Percentiles rank a stretch among this genome's conserved stretches.
phyloP scores from a whole-genome alignment of 768 basidiomycete genomes.

The Mrakia hoshinonis region DNA sequence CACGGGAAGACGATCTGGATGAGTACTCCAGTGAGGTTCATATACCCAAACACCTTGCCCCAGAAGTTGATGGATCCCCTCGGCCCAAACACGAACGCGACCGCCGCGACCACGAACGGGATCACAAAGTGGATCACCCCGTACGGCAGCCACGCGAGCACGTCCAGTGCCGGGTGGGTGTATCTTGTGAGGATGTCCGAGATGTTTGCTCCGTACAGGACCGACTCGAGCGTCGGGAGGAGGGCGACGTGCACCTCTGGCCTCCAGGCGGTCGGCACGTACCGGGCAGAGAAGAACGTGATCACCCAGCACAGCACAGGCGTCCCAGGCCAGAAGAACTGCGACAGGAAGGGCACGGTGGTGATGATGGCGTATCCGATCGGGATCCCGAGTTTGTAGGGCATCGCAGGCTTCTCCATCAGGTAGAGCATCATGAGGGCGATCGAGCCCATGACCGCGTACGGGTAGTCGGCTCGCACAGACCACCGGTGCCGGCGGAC shows the following conservation, averaged over 20 bases:
- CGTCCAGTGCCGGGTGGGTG: conserved; percentile 84
- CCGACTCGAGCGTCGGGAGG: conserved; percentile 86
- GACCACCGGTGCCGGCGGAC: conserved; percentile 54
- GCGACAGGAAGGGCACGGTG: conserved; percentile 73
- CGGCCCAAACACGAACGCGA: conserved; percentile 82
- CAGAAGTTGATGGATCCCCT: conserved; percentile 72
- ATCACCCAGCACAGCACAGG: conserved; percentile 81
- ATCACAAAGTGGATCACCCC: conserved; percentile 84
- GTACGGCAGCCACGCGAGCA: conserved; percentile 93
- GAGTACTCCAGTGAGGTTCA: conserved; percentile 81
- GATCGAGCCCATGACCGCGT: conserved; percentile 54
- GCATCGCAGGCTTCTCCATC: conserved; percentile 62
- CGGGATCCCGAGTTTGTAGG: conserved; percentile 69
- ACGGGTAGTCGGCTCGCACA: conserved; percentile 50
- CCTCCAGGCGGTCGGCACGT: conserved; percentile 65
- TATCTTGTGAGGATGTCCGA: conserved; percentile 91
- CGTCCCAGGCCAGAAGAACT: conserved; percentile 77
- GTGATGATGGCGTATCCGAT: conserved; percentile 59
- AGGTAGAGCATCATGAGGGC: conserved; percentile 63
- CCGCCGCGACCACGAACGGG: conserved; percentile 75
- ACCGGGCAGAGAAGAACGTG: conserved; percentile 74
- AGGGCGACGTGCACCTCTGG: conserved; percentile 83
- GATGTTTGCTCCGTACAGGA: conserved; percentile 96
- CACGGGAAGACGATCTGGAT: conserved; percentile 84
- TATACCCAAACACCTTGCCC: conserved; percentile 80